Conservation (phyloP, 306 rosid genomes). For the Elaeagnus macrophylla region DNA sequence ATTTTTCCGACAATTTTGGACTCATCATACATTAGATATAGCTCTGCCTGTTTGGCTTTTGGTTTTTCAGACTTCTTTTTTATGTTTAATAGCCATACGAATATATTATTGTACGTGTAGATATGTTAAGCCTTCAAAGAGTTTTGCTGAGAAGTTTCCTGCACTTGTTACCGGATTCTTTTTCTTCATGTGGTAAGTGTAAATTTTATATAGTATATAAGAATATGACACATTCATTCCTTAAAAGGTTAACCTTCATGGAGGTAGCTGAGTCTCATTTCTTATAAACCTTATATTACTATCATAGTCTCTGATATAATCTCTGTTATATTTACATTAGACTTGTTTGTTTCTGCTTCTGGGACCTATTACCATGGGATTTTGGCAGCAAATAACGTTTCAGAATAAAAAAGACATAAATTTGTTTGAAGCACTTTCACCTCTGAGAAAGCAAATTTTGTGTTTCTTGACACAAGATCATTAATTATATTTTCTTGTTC, state of each 20-base stretch:
- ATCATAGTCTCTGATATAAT: too few relatives aligned
- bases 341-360: too few relatives aligned
- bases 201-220: background rate
- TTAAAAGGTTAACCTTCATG: background rate
- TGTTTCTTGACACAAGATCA: too few relatives aligned
- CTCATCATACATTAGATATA: background rate
- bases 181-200: slow-evolving; percentile 79
- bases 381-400: too few relatives aligned
- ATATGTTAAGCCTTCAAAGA: slow-evolving; percentile 30
- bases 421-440: too few relatives aligned
- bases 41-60: background rate
- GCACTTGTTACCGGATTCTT: slow-evolving; percentile 72
- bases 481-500: too few relatives aligned
- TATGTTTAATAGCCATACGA: background rate
- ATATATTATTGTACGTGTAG: slow-evolving; percentile 15
- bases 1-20: too few relatives aligned
- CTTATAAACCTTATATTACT: too few relatives aligned
- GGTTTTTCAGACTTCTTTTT: background rate
- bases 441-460: too few relatives aligned
- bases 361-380: too few relatives aligned
- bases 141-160: slow-evolving; percentile 51
- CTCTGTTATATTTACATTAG: too few relatives aligned
- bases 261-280: background rate
- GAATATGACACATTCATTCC: background rate
- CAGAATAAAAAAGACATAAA: too few relatives aligned